phyloP scores from a whole-genome alignment of 2,329 filamentous ascomycete genomes.

The Colletotrichum musicola region DNA sequence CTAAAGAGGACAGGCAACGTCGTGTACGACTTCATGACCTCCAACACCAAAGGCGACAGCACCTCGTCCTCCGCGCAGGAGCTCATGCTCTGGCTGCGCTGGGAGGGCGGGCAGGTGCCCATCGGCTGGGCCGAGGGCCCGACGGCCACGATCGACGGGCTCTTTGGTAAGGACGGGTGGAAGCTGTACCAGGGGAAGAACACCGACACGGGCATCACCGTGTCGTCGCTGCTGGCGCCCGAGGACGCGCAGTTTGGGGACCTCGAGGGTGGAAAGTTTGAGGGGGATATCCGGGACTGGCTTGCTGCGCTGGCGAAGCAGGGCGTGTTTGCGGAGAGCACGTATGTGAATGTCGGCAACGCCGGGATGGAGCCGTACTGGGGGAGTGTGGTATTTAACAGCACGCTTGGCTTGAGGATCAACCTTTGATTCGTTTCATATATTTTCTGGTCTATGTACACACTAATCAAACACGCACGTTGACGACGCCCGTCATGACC shows the following conservation, averaged over 20 bases:
- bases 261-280: conserved; percentile 47
- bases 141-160: conserved; percentile 50
- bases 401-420: conserved; percentile 41
- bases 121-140: conserved; percentile 54
- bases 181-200: conserved; percentile 57
- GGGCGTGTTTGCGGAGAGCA: conserved; percentile 50
- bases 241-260: conserved; percentile 50
- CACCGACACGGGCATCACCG: conserved; percentile 56
- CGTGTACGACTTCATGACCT: conserved; percentile 59
- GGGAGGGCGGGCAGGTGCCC: conserved; percentile 57
- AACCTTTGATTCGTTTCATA: conserved; percentile 31
- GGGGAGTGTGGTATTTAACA: conserved; percentile 43
- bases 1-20: conserved; percentile 49
- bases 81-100: conserved; percentile 60
- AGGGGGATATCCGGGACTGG: conserved; percentile 57
- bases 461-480: neutral
- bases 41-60: conserved; percentile 55
- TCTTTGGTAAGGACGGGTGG: conserved; percentile 54
- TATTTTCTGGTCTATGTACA: neutral
- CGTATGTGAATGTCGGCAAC: conserved; percentile 59
- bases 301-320: conserved; percentile 51
- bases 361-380: conserved; percentile 48
- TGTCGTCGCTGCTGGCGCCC: conserved; percentile 50
- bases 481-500: conserved; percentile 36
- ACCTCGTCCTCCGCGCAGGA: conserved; percentile 54